Percentiles rank a stretch among this genome's conserved stretches.
These are phyloP conservation scores for Cajanus cajan DNA, from an alignment of 306 rosid species.

Conservation along the genomic window DNA sequence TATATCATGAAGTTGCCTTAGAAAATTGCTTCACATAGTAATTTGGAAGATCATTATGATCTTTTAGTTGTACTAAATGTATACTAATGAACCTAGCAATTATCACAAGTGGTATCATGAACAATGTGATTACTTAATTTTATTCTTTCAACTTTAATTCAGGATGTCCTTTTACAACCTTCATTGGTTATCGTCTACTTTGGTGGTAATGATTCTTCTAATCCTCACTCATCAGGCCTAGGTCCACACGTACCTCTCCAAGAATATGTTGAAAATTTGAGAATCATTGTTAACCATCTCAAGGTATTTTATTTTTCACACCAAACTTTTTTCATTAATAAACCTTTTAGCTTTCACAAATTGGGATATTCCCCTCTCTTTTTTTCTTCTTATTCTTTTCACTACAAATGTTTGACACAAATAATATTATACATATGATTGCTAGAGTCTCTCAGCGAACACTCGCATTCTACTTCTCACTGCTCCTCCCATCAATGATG, in stretches of 20 bases:
- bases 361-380: not conserved
- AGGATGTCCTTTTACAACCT: constrained; percentile 62
- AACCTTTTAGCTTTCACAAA: not conserved
- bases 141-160: not conserved
- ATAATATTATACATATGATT: constrained; percentile 17
- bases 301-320: constrained; percentile 39
- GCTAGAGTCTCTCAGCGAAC: constrained; percentile 53
- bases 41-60: not conserved
- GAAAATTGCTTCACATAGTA: not conserved
- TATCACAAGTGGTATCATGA: not conserved
- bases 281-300: constrained; percentile 53
- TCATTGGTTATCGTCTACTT: constrained; percentile 71
- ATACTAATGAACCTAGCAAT: not conserved
- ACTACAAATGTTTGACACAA: not conserved
- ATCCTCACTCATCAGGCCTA: constrained; percentile 45
- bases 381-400: not conserved
- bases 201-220: constrained; percentile 73
- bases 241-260: constrained; percentile 64
- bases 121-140: not conserved
- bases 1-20: not conserved
- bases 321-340: not conserved
- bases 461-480: constrained; percentile 60
- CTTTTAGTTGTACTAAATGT: not conserved
- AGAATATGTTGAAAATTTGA: constrained; percentile 70
- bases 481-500: constrained; percentile 62